A percentile compares a stretch with the other conserved stretches of the same genome.
phyloP scores from a whole-genome alignment of 2,329 filamentous ascomycete genomes.

The Ophiostoma fasciatum region DNA sequence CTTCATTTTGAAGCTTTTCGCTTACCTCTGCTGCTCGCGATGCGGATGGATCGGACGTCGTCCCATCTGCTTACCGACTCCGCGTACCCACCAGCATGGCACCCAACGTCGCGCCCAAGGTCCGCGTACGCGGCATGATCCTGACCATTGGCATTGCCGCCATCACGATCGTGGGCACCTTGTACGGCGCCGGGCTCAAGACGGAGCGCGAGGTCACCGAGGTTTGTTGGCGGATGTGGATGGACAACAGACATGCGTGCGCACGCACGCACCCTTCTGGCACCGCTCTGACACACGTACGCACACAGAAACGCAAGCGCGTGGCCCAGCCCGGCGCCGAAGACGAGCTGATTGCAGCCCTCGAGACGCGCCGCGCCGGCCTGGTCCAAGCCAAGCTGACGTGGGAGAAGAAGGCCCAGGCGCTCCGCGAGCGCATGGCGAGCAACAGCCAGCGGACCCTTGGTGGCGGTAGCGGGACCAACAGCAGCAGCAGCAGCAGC shows the following conservation, averaged over 20 bases:
- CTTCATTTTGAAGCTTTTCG: constrained; percentile 3
- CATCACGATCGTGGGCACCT: constrained; percentile 17
- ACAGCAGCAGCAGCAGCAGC: not conserved
- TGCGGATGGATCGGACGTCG: too few species aligned
- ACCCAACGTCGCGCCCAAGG: constrained; percentile 1
- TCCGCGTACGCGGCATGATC: constrained; percentile 12
- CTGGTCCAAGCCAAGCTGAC: constrained; percentile 14
- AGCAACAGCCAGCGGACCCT: constrained; percentile 2
- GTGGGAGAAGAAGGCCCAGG: constrained; percentile 18
- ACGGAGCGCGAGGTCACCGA: constrained; percentile 13
- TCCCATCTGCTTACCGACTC: not conserved
- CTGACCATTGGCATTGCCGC: constrained; percentile 15
- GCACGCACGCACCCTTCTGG: too few species aligned
- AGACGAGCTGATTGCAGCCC: constrained; percentile 18
- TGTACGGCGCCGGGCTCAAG: constrained; percentile 21
- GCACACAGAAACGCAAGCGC: constrained; percentile 8
- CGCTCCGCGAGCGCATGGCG: constrained; percentile 16
- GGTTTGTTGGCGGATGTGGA: constrained; percentile 1
- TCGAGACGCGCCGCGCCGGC: constrained; percentile 15
- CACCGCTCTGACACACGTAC: not conserved
- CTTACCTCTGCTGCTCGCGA: not conserved
- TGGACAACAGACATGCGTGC: too few species aligned
- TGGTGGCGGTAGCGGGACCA: not conserved
- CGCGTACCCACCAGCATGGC: not conserved
- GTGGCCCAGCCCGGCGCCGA: constrained; percentile 10